These are phyloP conservation scores for Naematelia aurantialba DNA, from an alignment of 768 basidiomycete species.

Conservation along the genomic window DNA sequence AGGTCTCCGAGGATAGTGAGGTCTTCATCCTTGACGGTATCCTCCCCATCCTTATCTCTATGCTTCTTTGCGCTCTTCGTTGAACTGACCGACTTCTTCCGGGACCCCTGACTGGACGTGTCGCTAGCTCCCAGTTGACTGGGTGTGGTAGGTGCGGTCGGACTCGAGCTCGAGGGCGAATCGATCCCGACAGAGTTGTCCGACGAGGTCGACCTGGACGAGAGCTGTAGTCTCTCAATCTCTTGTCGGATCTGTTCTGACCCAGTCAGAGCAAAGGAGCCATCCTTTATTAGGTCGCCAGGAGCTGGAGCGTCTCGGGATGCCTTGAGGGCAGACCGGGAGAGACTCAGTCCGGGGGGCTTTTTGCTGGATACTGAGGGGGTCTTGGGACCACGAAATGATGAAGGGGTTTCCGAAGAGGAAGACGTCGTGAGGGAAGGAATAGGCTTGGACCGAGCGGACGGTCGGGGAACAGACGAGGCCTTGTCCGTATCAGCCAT, in stretches of 20 bases:
- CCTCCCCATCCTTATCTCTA: slow-evolving; percentile 69
- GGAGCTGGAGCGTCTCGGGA: slow-evolving; percentile 42
- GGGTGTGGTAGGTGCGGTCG: slow-evolving; percentile 16
- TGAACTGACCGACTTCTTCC: slow-evolving; percentile 21
- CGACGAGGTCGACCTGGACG: slow-evolving; percentile 25
- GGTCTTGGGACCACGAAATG: slow-evolving; percentile 29
- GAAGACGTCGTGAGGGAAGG: slow-evolving; percentile 13
- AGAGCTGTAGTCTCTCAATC: slow-evolving; percentile 35
- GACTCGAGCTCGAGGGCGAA: slow-evolving; percentile 20
- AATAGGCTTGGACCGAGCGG: slow-evolving; percentile 21
- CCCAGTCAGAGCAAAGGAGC: slow-evolving; percentile 15
- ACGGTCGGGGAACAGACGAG: slow-evolving; percentile 1
- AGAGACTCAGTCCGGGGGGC: slow-evolving; percentile 47
- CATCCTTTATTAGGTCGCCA: slow-evolving; percentile 13
- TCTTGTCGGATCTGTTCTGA: slow-evolving; percentile 38
- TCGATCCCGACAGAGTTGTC: slow-evolving; percentile 9
- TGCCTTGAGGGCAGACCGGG: slow-evolving; percentile 40
- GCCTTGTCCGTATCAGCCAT: not conserved
- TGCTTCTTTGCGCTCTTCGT: slow-evolving; percentile 11
- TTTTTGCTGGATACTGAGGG: slow-evolving; percentile 44
- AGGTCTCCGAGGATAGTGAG: slow-evolving; percentile 84
- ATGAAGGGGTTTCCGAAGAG: slow-evolving; percentile 9
- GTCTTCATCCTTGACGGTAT: slow-evolving; percentile 77
- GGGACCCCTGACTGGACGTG: not conserved
- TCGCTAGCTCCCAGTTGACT: slow-evolving; percentile 4